Percentiles rank a stretch among this genome's conserved stretches.
phyloP scores from a whole-genome alignment of 345 rosid species.

The Hibiscus mutabilis region DNA sequence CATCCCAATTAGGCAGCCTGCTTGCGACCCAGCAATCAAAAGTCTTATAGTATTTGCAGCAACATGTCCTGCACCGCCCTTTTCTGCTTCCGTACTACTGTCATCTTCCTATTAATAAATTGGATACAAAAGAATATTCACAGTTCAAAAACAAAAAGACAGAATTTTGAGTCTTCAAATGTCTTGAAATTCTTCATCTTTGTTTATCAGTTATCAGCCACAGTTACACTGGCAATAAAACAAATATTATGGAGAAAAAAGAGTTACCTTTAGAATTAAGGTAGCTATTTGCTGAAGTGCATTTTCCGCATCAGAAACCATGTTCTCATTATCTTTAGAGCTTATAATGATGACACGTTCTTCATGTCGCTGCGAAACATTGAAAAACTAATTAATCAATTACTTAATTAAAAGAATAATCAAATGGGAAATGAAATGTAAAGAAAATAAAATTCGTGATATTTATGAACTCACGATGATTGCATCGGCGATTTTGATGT shows the following conservation, averaged over 20 bases:
- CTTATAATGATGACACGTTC: slow-evolving; percentile 72
- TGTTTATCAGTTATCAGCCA: not conserved
- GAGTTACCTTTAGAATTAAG: slow-evolving; percentile 43
- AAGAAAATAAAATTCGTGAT: not conserved
- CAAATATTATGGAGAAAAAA: not conserved
- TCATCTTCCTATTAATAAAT: slow-evolving; percentile 44
- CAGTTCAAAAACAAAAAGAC: not conserved
- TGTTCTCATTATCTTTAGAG: slow-evolving; percentile 40
- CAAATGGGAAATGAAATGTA: not conserved
- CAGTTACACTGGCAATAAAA: not conserved
- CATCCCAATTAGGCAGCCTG: slow-evolving; percentile 50
- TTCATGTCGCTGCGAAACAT: slow-evolving; percentile 47
- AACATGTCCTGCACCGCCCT: slow-evolving; percentile 36
- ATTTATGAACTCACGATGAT: slow-evolving; percentile 29
- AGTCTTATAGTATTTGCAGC: slow-evolving; percentile 57
- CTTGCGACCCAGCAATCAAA: slow-evolving; percentile 62
- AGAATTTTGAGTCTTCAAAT: not conserved
- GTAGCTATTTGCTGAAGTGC: slow-evolving; percentile 53
- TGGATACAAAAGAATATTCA: not conserved
- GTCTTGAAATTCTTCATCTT: not conserved
- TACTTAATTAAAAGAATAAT: not conserved
- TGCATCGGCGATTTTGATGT: slow-evolving; percentile 60
- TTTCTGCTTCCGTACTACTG: slow-evolving; percentile 24
- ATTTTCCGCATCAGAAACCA: slow-evolving; percentile 46
- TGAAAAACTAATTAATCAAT: not conserved